A percentile compares a stretch with the other conserved stretches of the same genome.
Conservation (phyloP, 805 yeast species). For the Wickerhamiella sergipiensis region DNA sequence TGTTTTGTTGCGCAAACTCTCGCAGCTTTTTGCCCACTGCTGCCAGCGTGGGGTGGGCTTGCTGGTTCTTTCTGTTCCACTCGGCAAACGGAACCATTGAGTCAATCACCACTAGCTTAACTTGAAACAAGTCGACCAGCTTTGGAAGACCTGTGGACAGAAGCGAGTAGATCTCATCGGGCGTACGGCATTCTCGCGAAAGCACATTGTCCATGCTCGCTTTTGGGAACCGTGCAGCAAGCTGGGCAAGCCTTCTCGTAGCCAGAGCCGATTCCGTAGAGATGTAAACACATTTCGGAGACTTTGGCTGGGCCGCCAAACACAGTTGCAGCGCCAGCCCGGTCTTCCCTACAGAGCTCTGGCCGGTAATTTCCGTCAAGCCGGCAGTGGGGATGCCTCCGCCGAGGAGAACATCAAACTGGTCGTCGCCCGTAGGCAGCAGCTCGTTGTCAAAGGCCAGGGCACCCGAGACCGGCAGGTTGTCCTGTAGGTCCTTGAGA, state of each 20-base stretch:
- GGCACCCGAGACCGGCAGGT: not conserved
- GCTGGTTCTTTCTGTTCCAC: no score
- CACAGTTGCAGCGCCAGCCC: slow-evolving; percentile 60
- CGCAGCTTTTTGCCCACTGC: slow-evolving; percentile 27
- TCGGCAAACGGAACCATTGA: slow-evolving; percentile 42
- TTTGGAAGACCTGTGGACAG: not conserved
- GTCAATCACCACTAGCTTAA: slow-evolving; percentile 57
- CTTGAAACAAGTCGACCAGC: slow-evolving; percentile 18
- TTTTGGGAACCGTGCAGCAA: slow-evolving; percentile 2
- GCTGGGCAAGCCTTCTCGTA: slow-evolving; percentile 39
- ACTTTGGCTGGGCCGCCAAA: slow-evolving; percentile 41
- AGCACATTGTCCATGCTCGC: slow-evolving; percentile 19
- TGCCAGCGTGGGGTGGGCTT: not conserved
- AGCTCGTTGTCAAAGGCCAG: not conserved
- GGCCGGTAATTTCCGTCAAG: slow-evolving; percentile 69
- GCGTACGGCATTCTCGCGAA: not conserved
- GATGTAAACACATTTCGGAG: slow-evolving; percentile 37
- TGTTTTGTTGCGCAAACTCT: slow-evolving; percentile 32
- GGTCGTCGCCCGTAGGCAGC: slow-evolving; percentile 26
- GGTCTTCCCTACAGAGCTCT: slow-evolving; percentile 77
- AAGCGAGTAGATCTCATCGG: not conserved
- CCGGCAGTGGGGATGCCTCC: slow-evolving; percentile 46
- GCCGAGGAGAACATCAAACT: slow-evolving; percentile 35
- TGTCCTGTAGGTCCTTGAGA: not conserved
- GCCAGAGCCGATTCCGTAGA: slow-evolving; percentile 67